phyloP scores from a whole-genome alignment of 805 yeast genomes.

The Saturnispora hagleri region DNA sequence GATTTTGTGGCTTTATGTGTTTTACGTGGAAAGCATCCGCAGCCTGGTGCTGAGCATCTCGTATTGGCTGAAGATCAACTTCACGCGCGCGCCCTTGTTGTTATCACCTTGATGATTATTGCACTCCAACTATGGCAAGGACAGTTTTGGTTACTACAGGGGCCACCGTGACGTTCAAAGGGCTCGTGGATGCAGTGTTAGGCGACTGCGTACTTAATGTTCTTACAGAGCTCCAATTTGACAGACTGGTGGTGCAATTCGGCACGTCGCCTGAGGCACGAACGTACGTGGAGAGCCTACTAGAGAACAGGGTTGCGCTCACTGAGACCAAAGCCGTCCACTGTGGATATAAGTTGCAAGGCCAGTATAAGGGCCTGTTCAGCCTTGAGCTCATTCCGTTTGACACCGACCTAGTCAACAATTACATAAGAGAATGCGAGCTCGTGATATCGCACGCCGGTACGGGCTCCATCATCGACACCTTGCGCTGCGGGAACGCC shows the following conservation, averaged over 20 bases:
- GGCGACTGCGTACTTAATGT: constrained; percentile 26
- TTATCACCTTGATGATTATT: not conserved
- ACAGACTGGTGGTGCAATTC: constrained; percentile 45
- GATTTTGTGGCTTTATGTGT: too few relatives aligned
- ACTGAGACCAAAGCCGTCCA: not conserved
- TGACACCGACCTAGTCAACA: constrained; percentile 31
- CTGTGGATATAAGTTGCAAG: not conserved
- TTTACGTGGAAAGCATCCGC: too few relatives aligned
- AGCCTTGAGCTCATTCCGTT: constrained; percentile 35
- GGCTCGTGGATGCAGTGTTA: constrained; percentile 41
- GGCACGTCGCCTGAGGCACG: constrained; percentile 30
- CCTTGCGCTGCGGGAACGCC: constrained; percentile 34
- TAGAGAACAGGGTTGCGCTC: not conserved
- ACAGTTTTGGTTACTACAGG: constrained; percentile 67
- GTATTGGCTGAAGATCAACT: not conserved
- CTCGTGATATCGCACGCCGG: constrained; percentile 83
- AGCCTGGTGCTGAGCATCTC: not conserved
- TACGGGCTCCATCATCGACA: constrained; percentile 85
- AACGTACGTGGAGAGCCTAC: not conserved
- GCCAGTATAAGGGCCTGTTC: not conserved
- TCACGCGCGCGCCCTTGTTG: not conserved
- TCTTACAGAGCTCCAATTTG: constrained; percentile 32
- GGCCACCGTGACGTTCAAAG: constrained; percentile 77
- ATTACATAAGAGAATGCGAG: constrained; percentile 37
- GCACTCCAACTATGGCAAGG: constrained; percentile 8